phyloP scores from a whole-genome alignment of 1,284 basidiomycete genomes.

The Fistulinella staudtii region DNA sequence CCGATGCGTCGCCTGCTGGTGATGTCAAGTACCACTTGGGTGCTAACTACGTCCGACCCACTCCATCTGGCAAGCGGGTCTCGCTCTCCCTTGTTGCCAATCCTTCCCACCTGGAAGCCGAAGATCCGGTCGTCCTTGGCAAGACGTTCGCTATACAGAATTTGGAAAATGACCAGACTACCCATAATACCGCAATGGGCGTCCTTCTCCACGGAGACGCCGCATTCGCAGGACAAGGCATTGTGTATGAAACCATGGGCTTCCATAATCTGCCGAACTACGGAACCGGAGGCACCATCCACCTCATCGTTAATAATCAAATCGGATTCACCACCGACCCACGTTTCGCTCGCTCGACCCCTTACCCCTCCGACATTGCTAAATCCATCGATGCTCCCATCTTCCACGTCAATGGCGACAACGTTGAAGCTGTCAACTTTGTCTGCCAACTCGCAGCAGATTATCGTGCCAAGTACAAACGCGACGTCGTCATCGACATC shows the following conservation, averaged over 20 bases:
- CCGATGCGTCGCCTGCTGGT: conserved; percentile 81
- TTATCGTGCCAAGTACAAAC: conserved; percentile 98
- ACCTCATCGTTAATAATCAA: conserved; percentile 99
- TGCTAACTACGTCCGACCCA: conserved; percentile 98
- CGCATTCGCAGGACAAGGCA: conserved; percentile 97
- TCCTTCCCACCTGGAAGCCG: conserved; percentile 96
- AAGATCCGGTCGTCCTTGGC: conserved; percentile 95
- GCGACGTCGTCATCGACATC: conserved; percentile 97
- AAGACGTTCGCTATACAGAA: conserved; percentile 98
- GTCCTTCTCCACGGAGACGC: conserved; percentile 98
- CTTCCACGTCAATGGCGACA: conserved; percentile 99
- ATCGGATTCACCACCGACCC: conserved; percentile 99
- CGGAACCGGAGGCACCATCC: conserved; percentile 97
- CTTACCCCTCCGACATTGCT: conserved; percentile 98
- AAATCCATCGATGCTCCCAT: conserved; percentile 99
- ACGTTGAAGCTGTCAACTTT: conserved; percentile 96
- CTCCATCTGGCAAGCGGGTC: conserved; percentile 97
- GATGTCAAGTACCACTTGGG: conserved; percentile 99
- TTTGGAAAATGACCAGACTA: conserved; percentile 82
- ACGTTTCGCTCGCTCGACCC: conserved; percentile 94
- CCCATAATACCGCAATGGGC: conserved; percentile 83
- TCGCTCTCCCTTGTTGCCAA: conserved; percentile 97
- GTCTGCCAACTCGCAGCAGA: conserved; percentile 98
- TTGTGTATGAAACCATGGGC: conserved; percentile 99
- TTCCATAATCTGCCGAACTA: conserved; percentile 95